A percentile compares a stretch with the other conserved stretches of the same genome.
Evolutionary conservation across 2,329 filamentous ascomycete species (phyloP).

Genomic region (Penicillium sclerotiorum): DNA sequence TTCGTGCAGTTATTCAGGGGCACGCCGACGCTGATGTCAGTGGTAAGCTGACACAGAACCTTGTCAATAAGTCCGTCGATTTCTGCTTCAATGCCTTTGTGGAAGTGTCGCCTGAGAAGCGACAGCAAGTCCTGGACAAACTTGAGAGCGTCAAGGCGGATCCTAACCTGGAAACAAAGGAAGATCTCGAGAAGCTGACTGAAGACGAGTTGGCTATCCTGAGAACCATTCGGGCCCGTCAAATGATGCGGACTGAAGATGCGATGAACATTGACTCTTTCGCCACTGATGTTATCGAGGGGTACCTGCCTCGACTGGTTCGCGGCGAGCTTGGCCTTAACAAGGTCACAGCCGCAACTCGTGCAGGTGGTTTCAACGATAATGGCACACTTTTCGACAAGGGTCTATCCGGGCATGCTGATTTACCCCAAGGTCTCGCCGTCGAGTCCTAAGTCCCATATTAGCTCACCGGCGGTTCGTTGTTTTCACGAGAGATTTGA

Average conservation of each 20-base stretch:
- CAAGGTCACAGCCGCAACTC: neutral
- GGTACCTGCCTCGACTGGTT: constrained; percentile 14
- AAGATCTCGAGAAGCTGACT: neutral
- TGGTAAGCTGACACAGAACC: constrained; percentile 8
- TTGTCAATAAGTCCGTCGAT: constrained; percentile 24
- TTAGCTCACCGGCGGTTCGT: too few relatives aligned
- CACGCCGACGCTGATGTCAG: constrained; percentile 15
- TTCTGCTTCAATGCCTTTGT: constrained; percentile 18
- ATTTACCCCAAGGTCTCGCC: too few relatives aligned
- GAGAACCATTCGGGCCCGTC: constrained; percentile 31
- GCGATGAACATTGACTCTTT: constrained; percentile 38
- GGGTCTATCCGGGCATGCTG: neutral
- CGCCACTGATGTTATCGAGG: constrained; percentile 30
- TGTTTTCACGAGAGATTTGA: too few relatives aligned
- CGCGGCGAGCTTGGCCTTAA: constrained; percentile 50
- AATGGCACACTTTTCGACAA: neutral
- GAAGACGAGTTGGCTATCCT: constrained; percentile 23
- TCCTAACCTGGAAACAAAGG: neutral
- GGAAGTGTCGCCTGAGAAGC: neutral
- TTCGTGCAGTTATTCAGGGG: constrained; percentile 31
- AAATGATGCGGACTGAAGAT: constrained; percentile 36
- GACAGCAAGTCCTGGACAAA: constrained; percentile 2
- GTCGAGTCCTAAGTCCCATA: too few relatives aligned
- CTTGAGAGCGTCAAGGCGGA: constrained; percentile 1
- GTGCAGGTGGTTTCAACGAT: neutral